Percentiles rank a stretch among this genome's conserved stretches.
Evolutionary conservation across 1,284 basidiomycete genomes (phyloP).

Genomic region (Moniliella sp.): DNA sequence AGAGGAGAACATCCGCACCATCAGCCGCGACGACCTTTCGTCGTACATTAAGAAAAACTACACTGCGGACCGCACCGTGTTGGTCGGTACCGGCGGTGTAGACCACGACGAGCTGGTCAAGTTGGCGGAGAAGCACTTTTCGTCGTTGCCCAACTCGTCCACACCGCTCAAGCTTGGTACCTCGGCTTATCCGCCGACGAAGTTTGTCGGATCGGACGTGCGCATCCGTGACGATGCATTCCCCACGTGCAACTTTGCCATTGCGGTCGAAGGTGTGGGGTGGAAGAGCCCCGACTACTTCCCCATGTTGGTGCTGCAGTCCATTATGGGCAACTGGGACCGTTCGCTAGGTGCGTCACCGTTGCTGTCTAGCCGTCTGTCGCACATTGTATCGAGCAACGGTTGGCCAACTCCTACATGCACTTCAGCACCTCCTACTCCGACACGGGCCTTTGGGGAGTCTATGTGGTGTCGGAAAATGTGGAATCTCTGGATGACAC

Average conservation of each 20-base stretch:
- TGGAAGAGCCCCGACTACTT: constrained; percentile 97
- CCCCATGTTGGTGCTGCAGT: constrained; percentile 96
- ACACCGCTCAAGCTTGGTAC: constrained; percentile 70
- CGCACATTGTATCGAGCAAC: constrained; percentile 72
- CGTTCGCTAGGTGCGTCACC: constrained; percentile 76
- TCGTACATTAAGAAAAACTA: constrained; percentile 94
- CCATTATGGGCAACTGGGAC: constrained; percentile 98
- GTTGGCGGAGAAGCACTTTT: constrained; percentile 83
- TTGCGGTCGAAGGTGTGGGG: constrained; percentile 90
- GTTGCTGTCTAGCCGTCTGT: constrained; percentile 70
- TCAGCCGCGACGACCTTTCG: constrained; percentile 69
- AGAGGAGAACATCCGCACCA: constrained; percentile 84
- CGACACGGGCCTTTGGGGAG: constrained; percentile 97
- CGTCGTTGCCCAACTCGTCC: constrained; percentile 60
- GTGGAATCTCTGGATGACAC: constrained; percentile 67
- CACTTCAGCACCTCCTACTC: constrained; percentile 99
- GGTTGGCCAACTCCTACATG: constrained; percentile 99
- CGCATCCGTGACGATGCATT: constrained; percentile 80
- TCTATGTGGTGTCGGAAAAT: constrained; percentile 74
- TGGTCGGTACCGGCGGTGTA: constrained; percentile 87
- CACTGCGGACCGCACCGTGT: constrained; percentile 92
- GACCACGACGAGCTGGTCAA: constrained; percentile 79
- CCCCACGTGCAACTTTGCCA: constrained; percentile 69
- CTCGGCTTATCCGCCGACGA: constrained; percentile 39
- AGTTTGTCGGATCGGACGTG: constrained; percentile 84